Evolutionary conservation across 495 filamentous ascomycete species (phyloP), one percentile per base, ranked within the genome.

Genomic region (Lophiostoma macrostomum): DNA sequence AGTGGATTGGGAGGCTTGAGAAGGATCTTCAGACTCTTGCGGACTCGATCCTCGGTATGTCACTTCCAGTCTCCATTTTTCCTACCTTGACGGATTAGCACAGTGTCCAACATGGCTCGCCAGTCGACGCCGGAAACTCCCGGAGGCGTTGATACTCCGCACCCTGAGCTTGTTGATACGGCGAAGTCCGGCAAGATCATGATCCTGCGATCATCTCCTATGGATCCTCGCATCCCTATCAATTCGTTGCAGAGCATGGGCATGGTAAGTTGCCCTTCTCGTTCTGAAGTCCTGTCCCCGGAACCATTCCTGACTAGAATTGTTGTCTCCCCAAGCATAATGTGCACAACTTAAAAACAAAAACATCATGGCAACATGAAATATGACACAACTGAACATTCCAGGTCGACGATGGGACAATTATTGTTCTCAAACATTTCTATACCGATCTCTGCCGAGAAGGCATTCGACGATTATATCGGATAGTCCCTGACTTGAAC

Each of bases 401-500:
- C n/a, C n/a, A n/a, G 23, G 36, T 36, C 11, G 36, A 56, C 23
- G 38, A 58, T 19, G 46, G 54, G 10, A 58, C 54, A 5, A 51
- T 58, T n/a, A 23, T 58, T 13, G 23, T 58, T 11, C 34, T 58
- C 4, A 58, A 58, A 30, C 54, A 51, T 11, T 58, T 58, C 46
- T 51, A 51, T 31, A 29, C 30, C 18, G 47, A 58, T 34, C 29
- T 58, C 7, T 58, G 54, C 29, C 16, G 36, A 16, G 45, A 44
- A 35, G 46, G 29, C 20, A 13, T 58, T 18, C 37, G 47, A 4
- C 25, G 47, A 4, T 31, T 58, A n/a, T 58, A 58, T 25, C 31
- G n/a, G 1, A 51, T 50, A 20, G 47, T 58, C 6, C 54, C 53
- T 8, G 53, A 56, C 23, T 45, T 56, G 10, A 23, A 56, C 35